A percentile compares a stretch with the other conserved stretches of the same genome.
These are phyloP conservation scores for Colletotrichum endophyticum DNA, from an alignment of 2,329 filamentous ascomycete genomes.

Conservation along the genomic window DNA sequence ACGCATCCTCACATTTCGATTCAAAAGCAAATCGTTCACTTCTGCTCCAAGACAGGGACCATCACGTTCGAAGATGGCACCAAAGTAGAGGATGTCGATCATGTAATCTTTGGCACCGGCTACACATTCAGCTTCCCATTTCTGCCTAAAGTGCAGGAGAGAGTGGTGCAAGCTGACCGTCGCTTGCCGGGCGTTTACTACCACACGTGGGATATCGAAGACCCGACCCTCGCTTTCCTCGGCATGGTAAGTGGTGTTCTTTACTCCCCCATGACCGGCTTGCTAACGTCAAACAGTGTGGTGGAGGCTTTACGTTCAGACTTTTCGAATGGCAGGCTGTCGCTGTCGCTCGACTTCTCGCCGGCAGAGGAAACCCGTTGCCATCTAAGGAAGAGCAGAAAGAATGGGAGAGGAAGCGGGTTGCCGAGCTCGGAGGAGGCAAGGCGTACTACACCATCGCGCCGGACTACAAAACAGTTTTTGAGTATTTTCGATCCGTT, in stretches of 20 bases:
- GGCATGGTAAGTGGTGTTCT: constrained; percentile 34
- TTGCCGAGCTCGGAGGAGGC: constrained; percentile 31
- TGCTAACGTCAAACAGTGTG: constrained; percentile 25
- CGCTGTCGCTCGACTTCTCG: constrained; percentile 37
- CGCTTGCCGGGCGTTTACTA: constrained; percentile 39
- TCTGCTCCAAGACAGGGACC: constrained; percentile 37
- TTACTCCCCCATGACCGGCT: too few species aligned
- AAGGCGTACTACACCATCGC: constrained; percentile 37
- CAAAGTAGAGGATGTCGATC: constrained; percentile 52
- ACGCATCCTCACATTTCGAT: constrained; percentile 53
- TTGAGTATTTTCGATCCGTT: constrained; percentile 41
- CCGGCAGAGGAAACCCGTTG: constrained; percentile 30
- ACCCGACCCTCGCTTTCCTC: constrained; percentile 36
- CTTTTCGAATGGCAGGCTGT: constrained; percentile 44
- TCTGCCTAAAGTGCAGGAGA: constrained; percentile 49
- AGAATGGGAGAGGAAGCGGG: constrained; percentile 34
- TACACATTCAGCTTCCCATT: constrained; percentile 64
- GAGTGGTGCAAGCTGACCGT: constrained; percentile 40
- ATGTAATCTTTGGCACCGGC: constrained; percentile 65
- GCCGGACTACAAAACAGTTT: constrained; percentile 41
- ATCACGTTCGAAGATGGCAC: constrained; percentile 59
- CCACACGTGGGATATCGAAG: constrained; percentile 38
- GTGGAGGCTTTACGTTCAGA: constrained; percentile 40
- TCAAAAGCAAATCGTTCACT: constrained; percentile 47
- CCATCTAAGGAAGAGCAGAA: constrained; percentile 32